phyloP scores from a whole-genome alignment of 139 green algal species.

The Eudorina sp. region DNA sequence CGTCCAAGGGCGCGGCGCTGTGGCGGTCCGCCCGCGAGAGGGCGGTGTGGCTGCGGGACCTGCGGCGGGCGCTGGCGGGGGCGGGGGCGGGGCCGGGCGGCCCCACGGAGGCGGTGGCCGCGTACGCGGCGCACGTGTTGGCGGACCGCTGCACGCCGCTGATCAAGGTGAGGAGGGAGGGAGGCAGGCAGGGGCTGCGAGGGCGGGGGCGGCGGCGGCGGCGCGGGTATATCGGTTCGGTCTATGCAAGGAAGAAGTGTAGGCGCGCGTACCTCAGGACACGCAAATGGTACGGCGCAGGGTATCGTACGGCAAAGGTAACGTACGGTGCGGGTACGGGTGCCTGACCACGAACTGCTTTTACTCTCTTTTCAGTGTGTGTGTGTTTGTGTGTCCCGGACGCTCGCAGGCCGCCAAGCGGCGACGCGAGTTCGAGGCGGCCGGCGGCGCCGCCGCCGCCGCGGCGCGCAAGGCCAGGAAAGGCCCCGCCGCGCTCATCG shows the following conservation, averaged over 20 bases:
- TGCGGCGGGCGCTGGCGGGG: slow-evolving; percentile 28
- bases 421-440: slow-evolving; percentile 5
- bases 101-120: slow-evolving; percentile 21
- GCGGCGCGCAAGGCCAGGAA: slow-evolving; percentile 40
- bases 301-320: too few species aligned
- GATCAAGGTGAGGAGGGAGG: slow-evolving; percentile 24
- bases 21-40: slow-evolving; percentile 59
- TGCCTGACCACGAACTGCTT: too few species aligned
- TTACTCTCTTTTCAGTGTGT: too few species aligned
- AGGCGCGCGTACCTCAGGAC: too few species aligned
- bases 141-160: slow-evolving; percentile 28
- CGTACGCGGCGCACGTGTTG: not conserved
- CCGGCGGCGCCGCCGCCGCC: not conserved
- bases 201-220: too few species aligned
- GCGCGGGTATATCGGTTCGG: too few species aligned
- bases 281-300: too few species aligned
- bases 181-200: too few species aligned
- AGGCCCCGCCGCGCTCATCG: slow-evolving; percentile 28
- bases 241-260: too few species aligned
- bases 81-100: not conserved
- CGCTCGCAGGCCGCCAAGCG: slow-evolving; percentile 6
- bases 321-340: too few species aligned
- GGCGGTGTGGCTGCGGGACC: slow-evolving; percentile 61
- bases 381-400: not conserved
- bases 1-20: slow-evolving; percentile 49